These are phyloP conservation scores for Bolboschoenus planiculmis DNA, from an alignment of 176 grass and related monocot species.

Conservation along the genomic window DNA sequence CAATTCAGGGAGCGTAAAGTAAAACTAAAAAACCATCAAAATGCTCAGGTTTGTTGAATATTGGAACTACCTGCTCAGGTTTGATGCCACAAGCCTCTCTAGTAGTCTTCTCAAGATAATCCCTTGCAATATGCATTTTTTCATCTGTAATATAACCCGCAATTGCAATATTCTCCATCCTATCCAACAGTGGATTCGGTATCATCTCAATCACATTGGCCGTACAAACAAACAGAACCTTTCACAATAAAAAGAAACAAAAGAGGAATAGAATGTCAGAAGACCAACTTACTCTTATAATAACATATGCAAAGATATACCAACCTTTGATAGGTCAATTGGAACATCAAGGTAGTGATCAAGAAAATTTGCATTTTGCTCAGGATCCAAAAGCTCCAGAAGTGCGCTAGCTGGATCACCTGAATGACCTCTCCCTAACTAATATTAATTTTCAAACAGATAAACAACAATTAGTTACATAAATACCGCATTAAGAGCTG, in stretches of 20 bases:
- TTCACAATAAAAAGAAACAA: constrained; percentile 27
- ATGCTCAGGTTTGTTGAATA: neutral
- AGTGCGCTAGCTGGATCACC: constrained; percentile 97
- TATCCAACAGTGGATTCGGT: constrained; percentile 93
- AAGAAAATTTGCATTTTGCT: constrained; percentile 99
- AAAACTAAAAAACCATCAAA: neutral
- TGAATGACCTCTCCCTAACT: constrained; percentile 94
- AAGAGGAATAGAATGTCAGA: constrained; percentile 27
- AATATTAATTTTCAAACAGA: constrained; percentile 12
- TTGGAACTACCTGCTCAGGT: constrained; percentile 62
- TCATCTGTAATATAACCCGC: constrained; percentile 99
- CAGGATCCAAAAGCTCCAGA: constrained; percentile 93
- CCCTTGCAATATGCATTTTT: constrained; percentile 94
- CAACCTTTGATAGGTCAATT: constrained; percentile 96
- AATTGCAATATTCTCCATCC: constrained; percentile 95
- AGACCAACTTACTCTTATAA: constrained; percentile 8
- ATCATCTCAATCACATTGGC: constrained; percentile 95
- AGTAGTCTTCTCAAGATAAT: constrained; percentile 87
- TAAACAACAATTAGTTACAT: neutral
- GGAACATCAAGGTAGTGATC: constrained; percentile 99
- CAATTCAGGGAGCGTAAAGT: neutral
- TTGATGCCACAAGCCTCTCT: constrained; percentile 83
- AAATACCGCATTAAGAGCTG: constrained; percentile 7
- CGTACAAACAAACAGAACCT: constrained; percentile 99
- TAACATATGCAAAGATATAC: constrained; percentile 13